Percentiles rank a stretch among this genome's conserved stretches.
Conservation (phyloP, 139 green algal genomes). For the Coccomyxa sp. region DNA sequence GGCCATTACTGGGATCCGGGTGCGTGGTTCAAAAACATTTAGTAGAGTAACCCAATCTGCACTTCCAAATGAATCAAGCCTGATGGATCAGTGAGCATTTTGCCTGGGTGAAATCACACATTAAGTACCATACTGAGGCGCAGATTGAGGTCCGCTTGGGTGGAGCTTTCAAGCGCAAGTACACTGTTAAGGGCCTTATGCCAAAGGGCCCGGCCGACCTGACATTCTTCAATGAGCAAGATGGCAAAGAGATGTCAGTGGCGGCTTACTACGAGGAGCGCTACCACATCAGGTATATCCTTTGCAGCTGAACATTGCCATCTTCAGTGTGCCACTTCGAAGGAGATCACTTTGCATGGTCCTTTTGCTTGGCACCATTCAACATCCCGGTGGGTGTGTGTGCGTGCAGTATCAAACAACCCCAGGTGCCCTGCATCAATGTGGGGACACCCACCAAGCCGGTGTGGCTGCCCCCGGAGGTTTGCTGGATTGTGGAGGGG, state of each 20-base stretch:
- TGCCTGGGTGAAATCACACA: no score
- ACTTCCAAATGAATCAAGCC: no score
- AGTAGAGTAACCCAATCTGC: no score
- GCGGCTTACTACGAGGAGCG: conserved; percentile 44
- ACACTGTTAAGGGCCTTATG: conserved; percentile 19
- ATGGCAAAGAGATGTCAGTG: conserved; percentile 38
- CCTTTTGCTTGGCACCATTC: no score
- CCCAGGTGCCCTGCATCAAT: conserved; percentile 48
- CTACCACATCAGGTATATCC: conserved; percentile 19
- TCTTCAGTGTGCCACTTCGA: no score
- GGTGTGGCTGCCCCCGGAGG: conserved; percentile 48
- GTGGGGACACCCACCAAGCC: conserved; percentile 33
- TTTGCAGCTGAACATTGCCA: neutral
- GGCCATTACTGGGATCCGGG: conserved; percentile 18
- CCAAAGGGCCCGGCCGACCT: conserved; percentile 6
- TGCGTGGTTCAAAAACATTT: neutral
- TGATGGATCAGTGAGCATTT: no score
- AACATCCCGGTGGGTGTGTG: neutral
- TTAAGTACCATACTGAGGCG: neutral
- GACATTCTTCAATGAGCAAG: conserved; percentile 44
- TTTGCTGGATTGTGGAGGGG: conserved; percentile 39
- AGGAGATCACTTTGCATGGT: no score
- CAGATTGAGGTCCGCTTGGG: conserved; percentile 15
- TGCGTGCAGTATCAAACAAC: conserved; percentile 23
- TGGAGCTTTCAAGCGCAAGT: conserved; percentile 3